Base-by-base conservation (phyloP, 2,329 filamentous ascomycete genomes). In the Colletotrichum sp. region DNA sequence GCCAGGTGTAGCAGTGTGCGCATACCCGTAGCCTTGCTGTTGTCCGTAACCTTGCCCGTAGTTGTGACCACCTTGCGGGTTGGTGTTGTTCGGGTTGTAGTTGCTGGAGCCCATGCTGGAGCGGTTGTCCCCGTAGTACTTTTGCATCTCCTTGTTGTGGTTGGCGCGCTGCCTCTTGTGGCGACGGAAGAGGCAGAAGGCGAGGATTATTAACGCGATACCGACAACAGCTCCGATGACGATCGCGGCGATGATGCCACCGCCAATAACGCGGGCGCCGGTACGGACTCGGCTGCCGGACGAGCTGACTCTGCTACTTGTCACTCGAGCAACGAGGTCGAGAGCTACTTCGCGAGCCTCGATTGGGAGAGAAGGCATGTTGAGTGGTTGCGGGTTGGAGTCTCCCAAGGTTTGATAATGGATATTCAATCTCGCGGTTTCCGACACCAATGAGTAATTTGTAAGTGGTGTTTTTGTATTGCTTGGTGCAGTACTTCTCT, bases 191-290 rank as follows among this genome's bases (percentile, higher is more conserved):
- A 76, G 9, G 29, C n/a, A 30, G 59, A 59, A 29, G 19, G 12
- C 39, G 22, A 69, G 15, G 32, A 76, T 9, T 16, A 76, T 5
- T 3, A 27, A 3, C 8, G 16, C 73, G 19, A 76, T 44, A 2
- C 57, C 62, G 11, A 65, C 29, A 13, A 76, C n/a, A 11, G 5
- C 30, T 1, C 30, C 64, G 22, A 76, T 59, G 4, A 76, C 73
- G 3, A 76, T 76, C 2, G 70, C 73, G 15, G 73, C 73, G 59
- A 76, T 76, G 27, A 73, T 69, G 34, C 73, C 73, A 15, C 70
- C 73, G 11, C 64, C 11, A 19, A 73, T 22, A 5, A 30, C 64
- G 5, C 73, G 44, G 5, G 36, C 29, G 27, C 57, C 39, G 44
- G 36, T 22, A 2, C 44, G 44, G 7, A 7, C 27, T 32, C 61